Evolutionary conservation across 768 basidiomycete genomes (phyloP).

Genomic region (Pisolithus microcarpus): DNA sequence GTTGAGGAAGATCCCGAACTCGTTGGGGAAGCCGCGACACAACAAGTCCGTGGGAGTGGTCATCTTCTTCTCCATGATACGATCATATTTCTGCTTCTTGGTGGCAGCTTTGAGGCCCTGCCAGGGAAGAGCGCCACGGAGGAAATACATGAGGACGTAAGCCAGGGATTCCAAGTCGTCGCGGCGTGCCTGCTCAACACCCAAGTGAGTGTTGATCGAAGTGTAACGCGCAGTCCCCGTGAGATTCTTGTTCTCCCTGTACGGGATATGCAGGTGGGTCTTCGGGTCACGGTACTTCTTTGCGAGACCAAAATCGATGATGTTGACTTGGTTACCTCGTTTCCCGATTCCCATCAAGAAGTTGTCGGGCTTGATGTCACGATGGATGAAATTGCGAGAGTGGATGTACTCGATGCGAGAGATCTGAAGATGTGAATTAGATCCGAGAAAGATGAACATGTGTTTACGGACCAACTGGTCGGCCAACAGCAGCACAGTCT

Average conservation of each 20-base stretch:
- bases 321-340: slow-evolving; percentile 99
- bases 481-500: slow-evolving; percentile 93
- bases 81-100: slow-evolving; percentile 99
- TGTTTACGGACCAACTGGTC: slow-evolving; percentile 77
- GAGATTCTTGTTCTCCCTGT: slow-evolving; percentile 99
- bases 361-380: slow-evolving; percentile 99
- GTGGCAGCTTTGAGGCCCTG: slow-evolving; percentile 99
- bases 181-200: slow-evolving; percentile 95
- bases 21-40: slow-evolving; percentile 99
- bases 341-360: slow-evolving; percentile 99
- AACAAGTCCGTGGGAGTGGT: slow-evolving; percentile 94
- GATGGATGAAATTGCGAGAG: slow-evolving; percentile 96
- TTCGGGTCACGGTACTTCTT: slow-evolving; percentile 99
- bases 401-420: slow-evolving; percentile 99
- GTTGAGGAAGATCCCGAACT: slow-evolving; percentile 98
- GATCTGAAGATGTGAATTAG: slow-evolving; percentile 48
- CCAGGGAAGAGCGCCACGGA: slow-evolving; percentile 96
- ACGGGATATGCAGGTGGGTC: slow-evolving; percentile 99
- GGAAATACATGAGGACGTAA: slow-evolving; percentile 99
- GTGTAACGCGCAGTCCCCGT: slow-evolving; percentile 99
- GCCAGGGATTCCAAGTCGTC: slow-evolving; percentile 98
- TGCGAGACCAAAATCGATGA: slow-evolving; percentile 95
- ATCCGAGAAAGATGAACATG: slow-evolving; percentile 33
- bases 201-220: slow-evolving; percentile 97
- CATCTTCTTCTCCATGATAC: slow-evolving; percentile 99